Base-by-base conservation (phyloP, 371 early-diverging fungal genomes). In the Batrachochytrium dendrobatidis region DNA sequence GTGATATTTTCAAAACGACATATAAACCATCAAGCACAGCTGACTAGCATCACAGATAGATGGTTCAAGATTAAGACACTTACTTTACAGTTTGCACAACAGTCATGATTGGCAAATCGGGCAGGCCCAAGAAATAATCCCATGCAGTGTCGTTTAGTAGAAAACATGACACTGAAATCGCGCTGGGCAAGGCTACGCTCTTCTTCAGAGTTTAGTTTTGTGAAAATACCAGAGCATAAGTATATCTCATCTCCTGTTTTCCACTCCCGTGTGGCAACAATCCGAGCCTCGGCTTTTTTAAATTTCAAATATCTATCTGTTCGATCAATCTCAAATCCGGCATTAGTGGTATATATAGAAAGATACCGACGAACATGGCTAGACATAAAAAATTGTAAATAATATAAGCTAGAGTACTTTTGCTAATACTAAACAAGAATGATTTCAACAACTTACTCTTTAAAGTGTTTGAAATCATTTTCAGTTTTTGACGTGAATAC, bases 61-160 rank as follows among this genome's bases (percentile, higher is more conserved):
- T 39, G 15, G 39, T 15, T 39, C 39, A 26, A 25, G 49, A 55
- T 50, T 12, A 25, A 17, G 24, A 18, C n/a, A 35, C 64, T 50
- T 66, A 85, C 83, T 64, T 80, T 76, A 62, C 87, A 86, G 61
- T 94, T 96, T 0, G 94, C 83, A 50, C 86, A 75, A 70, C 97
- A 96, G 67, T 96, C 95, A 70, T 96, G 97, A 63, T 96, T 95
- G 22, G 90, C 89, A 70, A 96, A 95, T 7, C 97, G 82, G 1
- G 91, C 95, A 29, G 97, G 97, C 5, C 97, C 97, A n/a, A 93
- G 74, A 56, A 95, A 89, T 22, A 95, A 68, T 56, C 89, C 89
- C 69, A 82, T 84, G 59, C 78, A 73, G 10, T 81, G 81, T 48
- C 82, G 77, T 29, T 86, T 76, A 26, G 82, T 79, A 25, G 89